phyloP scores from a whole-genome alignment of 768 basidiomycete genomes.

The Rhodosporidiobolus sp. region DNA sequence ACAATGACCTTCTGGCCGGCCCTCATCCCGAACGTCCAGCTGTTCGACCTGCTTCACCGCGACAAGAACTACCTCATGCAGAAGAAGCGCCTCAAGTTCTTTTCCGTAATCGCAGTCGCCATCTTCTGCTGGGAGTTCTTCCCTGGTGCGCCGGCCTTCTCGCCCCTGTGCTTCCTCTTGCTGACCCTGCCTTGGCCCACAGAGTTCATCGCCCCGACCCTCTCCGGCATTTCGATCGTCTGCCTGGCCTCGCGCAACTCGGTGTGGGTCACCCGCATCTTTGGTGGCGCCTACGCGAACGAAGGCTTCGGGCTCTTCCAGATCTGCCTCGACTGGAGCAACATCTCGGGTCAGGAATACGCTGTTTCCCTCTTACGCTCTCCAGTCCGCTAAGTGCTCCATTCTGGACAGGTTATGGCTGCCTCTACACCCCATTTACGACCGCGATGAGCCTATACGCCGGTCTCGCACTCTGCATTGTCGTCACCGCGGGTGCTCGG shows the following conservation, averaged over 20 bases:
- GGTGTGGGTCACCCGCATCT: conserved; percentile 49
- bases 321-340: conserved; percentile 44
- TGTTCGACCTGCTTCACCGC: conserved; percentile 47
- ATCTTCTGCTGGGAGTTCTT: conserved; percentile 43
- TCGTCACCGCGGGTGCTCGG: conserved; percentile 36
- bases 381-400: no score
- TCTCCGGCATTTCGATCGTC: conserved; percentile 47
- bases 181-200: conserved; percentile 46
- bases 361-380: not conserved
- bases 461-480: conserved; percentile 31
- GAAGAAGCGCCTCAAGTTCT: conserved; percentile 45
- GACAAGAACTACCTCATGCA: conserved; percentile 42
- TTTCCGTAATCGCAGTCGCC: conserved; percentile 46
- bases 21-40: conserved; percentile 32
- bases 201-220: conserved; percentile 44
- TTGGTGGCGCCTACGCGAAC: conserved; percentile 51
- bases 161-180: not conserved
- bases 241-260: conserved; percentile 48
- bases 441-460: no score
- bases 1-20: conserved; percentile 39
- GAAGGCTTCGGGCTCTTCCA: conserved; percentile 44
- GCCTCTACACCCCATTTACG: no score
- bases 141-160: conserved; percentile 3
- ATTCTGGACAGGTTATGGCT: no score
- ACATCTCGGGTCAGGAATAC: conserved; percentile 25